Percentiles rank a stretch among this genome's conserved stretches.
Evolutionary conservation across 305 asterid species (phyloP).

Genomic region (Fraxinus dipetala): DNA sequence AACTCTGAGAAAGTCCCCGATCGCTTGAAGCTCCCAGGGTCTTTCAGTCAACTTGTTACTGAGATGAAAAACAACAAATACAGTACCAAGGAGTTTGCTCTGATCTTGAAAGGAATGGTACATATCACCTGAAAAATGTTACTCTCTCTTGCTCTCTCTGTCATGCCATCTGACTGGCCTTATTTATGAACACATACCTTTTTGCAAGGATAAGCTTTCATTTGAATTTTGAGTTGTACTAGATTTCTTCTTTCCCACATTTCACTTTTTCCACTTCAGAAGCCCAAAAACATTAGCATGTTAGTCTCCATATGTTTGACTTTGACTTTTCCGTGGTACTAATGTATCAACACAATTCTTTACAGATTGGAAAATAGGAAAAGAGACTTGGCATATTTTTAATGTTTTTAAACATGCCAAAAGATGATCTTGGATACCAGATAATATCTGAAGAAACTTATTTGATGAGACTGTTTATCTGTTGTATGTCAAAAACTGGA

Average conservation of each 20-base stretch:
- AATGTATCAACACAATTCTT: background rate
- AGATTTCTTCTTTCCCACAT: constrained; percentile 1
- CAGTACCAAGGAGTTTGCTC: constrained; percentile 77
- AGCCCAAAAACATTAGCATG: background rate
- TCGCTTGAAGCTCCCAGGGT: constrained; percentile 82
- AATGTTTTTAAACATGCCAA: background rate
- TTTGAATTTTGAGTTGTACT: constrained; percentile 3
- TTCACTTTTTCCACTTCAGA: background rate
- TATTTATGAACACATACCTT: background rate
- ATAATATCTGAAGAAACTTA: background rate
- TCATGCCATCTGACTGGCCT: constrained; percentile 15
- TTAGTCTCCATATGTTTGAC: background rate
- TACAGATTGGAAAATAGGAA: background rate
- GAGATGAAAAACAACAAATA: constrained; percentile 83
- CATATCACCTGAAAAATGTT: constrained; percentile 12
- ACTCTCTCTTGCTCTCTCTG: background rate
- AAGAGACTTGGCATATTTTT: background rate
- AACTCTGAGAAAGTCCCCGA: constrained; percentile 84
- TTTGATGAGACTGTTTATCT: background rate
- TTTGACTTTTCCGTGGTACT: background rate
- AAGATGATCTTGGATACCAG: background rate
- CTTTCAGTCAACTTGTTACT: constrained; percentile 82
- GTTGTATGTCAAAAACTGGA: background rate
- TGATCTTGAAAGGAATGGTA: constrained; percentile 96
- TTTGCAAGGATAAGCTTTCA: background rate